Evolutionary conservation across 176 grass and related monocot species (phyloP).

Genomic region (Otatea glauca): DNA sequence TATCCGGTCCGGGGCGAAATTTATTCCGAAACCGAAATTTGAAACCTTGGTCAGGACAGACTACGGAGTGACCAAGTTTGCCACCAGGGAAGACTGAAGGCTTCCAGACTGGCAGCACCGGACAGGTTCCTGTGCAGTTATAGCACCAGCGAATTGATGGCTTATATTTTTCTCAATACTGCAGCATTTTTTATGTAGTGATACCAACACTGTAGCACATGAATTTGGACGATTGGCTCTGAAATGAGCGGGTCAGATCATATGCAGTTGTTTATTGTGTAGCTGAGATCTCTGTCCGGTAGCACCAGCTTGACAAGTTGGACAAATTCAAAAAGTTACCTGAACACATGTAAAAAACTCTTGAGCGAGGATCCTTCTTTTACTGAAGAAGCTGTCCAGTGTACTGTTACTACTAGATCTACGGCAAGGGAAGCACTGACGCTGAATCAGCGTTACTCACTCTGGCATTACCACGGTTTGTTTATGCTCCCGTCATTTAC

Average conservation of each 20-base stretch:
- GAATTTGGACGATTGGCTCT: too few relatives aligned
- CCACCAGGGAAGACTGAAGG: neutral
- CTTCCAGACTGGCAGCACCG: too few relatives aligned
- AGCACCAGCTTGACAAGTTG: neutral
- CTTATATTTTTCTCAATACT: too few relatives aligned
- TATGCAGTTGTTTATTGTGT: too few relatives aligned
- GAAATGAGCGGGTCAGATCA: too few relatives aligned
- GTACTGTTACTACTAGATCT: neutral
- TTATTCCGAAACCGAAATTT: too few relatives aligned
- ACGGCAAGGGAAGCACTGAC: neutral
- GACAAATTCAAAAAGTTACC: neutral
- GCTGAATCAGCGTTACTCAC: neutral
- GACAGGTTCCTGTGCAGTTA: too few relatives aligned
- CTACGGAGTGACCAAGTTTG: neutral
- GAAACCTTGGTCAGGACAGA: neutral
- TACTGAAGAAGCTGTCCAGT: neutral
- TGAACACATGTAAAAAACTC: neutral
- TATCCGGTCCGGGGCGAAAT: too few relatives aligned
- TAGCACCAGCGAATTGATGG: too few relatives aligned
- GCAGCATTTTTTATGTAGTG: too few relatives aligned
- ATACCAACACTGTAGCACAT: too few relatives aligned
- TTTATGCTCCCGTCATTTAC: neutral
- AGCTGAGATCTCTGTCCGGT: too few relatives aligned
- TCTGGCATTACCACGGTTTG: neutral
- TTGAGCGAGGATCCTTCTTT: constrained; percentile 17